A percentile compares a stretch with the other conserved stretches of the same genome.
phyloP scores from a whole-genome alignment of 2,329 filamentous ascomycete species.

The Neocucurbitaria cava region DNA sequence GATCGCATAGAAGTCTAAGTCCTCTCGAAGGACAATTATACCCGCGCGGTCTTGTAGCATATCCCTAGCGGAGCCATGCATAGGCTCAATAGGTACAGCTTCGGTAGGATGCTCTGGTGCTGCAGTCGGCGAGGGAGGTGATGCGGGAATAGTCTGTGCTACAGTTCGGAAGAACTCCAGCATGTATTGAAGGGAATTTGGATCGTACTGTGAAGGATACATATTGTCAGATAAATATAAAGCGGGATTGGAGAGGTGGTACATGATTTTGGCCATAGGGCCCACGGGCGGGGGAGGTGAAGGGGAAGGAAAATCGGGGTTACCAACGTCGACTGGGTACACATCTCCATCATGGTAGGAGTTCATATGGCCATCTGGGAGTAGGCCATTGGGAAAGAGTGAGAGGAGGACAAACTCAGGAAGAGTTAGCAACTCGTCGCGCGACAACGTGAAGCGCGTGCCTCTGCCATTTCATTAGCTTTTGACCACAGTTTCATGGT shows the following conservation, averaged over 20 bases:
- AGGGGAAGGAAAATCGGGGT: constrained; percentile 35
- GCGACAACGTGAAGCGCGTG: constrained; percentile 88
- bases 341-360: constrained; percentile 91
- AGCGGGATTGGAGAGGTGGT: constrained; percentile 52
- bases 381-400: constrained; percentile 97
- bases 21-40: constrained; percentile 95
- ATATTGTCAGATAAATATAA: constrained; percentile 64
- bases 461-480: constrained; percentile 65
- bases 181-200: constrained; percentile 97
- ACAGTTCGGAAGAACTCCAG: constrained; percentile 97
- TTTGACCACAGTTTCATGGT: neutral
- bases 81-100: constrained; percentile 73
- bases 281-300: constrained; percentile 34
- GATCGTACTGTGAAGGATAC: constrained; percentile 81
- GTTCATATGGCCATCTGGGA: constrained; percentile 95
- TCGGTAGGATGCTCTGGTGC: constrained; percentile 51
- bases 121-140: constrained; percentile 68
- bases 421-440: constrained; percentile 92
- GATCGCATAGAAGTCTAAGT: constrained; percentile 97
- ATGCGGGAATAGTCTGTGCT: constrained; percentile 89
- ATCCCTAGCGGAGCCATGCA: constrained; percentile 73
- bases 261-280: constrained; percentile 49
- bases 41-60: constrained; percentile 87
- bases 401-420: constrained; percentile 97
- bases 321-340: constrained; percentile 94